Evolutionary conservation across 2,329 filamentous ascomycete species (phyloP).

Genomic region (Aspergillus hortae): DNA sequence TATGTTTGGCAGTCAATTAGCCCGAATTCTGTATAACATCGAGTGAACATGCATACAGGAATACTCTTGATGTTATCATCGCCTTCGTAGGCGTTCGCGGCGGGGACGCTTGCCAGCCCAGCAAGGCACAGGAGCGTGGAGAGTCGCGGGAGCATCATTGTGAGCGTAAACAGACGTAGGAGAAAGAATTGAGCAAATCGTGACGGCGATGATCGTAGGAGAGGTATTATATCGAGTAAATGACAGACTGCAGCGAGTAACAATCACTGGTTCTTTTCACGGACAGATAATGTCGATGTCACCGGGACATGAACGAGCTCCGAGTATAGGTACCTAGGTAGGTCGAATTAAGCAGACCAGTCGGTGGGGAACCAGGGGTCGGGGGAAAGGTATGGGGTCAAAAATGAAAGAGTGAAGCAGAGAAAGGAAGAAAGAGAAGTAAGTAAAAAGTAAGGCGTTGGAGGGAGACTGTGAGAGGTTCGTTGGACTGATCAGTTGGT

Average conservation of each 20-base stretch:
- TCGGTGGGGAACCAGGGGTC: not conserved
- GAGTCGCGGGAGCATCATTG: constrained; percentile 33
- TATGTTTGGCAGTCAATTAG: constrained; percentile 38
- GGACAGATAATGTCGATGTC: constrained; percentile 13
- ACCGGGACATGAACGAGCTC: constrained; percentile 47
- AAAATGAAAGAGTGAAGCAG: constrained; percentile 1
- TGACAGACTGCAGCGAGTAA: constrained; percentile 18
- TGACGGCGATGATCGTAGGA: constrained; percentile 2
- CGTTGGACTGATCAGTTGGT: constrained; percentile 1
- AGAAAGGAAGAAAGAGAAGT: constrained; percentile 3
- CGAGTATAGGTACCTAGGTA: constrained; percentile 26
- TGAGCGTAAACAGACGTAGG: constrained; percentile 1
- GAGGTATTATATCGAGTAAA: constrained; percentile 5
- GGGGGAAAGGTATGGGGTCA: not conserved
- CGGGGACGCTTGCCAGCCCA: constrained; percentile 29
- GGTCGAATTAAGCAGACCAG: constrained; percentile 1
- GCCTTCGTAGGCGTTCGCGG: constrained; percentile 43
- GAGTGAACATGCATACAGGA: constrained; percentile 50
- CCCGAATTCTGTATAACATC: not conserved
- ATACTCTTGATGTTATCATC: constrained; percentile 60
- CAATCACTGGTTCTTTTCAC: constrained; percentile 4
- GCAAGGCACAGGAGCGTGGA: constrained; percentile 34
- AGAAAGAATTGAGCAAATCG: not conserved
- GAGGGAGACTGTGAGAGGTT: not conserved
- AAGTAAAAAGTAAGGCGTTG: constrained; percentile 7